phyloP scores from a whole-genome alignment of 176 grass and related monocot genomes.

The Oryza longistaminata region DNA sequence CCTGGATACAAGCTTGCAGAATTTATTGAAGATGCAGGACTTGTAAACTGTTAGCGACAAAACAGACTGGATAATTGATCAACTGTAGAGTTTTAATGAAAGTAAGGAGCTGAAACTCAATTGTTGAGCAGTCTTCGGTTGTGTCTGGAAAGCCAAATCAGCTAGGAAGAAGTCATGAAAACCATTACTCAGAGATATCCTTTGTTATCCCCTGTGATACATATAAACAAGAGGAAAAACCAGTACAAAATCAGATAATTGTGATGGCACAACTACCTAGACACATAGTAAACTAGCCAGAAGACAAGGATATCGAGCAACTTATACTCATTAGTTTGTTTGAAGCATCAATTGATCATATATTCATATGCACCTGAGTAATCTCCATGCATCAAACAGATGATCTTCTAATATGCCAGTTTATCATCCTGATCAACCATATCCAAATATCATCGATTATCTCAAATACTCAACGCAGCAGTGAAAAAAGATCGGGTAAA shows the following conservation, averaged over 20 bases:
- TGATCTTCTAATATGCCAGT: constrained; percentile 4
- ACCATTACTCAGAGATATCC: not conserved
- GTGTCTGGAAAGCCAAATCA: not conserved
- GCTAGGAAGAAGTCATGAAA: not conserved
- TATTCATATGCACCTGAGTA: not conserved
- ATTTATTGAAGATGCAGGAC: not conserved
- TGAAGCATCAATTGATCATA: not conserved
- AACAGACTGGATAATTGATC: not conserved
- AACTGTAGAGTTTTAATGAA: not conserved
- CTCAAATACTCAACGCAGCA: not conserved
- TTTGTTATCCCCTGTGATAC: not conserved
- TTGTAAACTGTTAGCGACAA: constrained; percentile 12
- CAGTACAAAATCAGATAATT: not conserved
- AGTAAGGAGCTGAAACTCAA: not conserved
- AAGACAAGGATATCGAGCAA: not conserved
- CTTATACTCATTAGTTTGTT: not conserved
- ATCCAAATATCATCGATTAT: not conserved
- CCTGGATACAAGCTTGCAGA: not conserved
- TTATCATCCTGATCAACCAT: not conserved
- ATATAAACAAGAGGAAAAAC: not conserved
- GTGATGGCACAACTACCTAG: not conserved
- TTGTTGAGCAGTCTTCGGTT: not conserved
- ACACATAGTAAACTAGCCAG: not conserved
- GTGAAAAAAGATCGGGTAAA: not conserved
- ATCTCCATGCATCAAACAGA: not conserved